Evolutionary conservation across 2,329 filamentous ascomycete genomes (phyloP).

Genomic region (Aspergillus sp.): DNA sequence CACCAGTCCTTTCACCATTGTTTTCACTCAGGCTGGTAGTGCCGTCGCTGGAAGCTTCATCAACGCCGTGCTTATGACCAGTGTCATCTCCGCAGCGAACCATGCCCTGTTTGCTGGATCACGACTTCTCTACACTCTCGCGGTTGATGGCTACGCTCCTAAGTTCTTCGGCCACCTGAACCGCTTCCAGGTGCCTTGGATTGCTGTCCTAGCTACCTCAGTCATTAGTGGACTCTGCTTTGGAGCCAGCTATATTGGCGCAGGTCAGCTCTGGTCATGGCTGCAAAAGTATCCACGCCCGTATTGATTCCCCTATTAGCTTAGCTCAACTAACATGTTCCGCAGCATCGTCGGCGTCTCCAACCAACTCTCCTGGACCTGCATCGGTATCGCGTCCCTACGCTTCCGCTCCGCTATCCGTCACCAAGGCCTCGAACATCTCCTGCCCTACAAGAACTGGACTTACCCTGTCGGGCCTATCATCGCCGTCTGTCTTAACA

Average conservation of each 20-base stretch:
- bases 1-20: conserved; percentile 60
- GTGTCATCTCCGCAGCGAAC: conserved; percentile 59
- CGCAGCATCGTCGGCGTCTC: conserved; percentile 63
- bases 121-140: conserved; percentile 57
- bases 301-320: background rate
- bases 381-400: conserved; percentile 64
- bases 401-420: conserved; percentile 61
- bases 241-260: conserved; percentile 64
- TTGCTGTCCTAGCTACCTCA: conserved; percentile 56
- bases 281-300: conserved; percentile 56
- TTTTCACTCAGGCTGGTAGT: conserved; percentile 60
- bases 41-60: conserved; percentile 57
- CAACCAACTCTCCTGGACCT: conserved; percentile 64
- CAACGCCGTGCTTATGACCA: conserved; percentile 62
- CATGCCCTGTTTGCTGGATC: conserved; percentile 59
- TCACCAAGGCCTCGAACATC: conserved; percentile 59
- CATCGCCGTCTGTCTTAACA: conserved; percentile 57
- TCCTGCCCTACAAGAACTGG: conserved; percentile 66
- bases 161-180: conserved; percentile 53
- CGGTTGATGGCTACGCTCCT: conserved; percentile 58
- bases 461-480: conserved; percentile 64
- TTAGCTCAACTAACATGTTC: background rate
- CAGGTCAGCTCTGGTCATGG: conserved; percentile 66
- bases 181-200: conserved; percentile 53
- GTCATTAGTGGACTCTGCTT: conserved; percentile 60